Evolutionary conservation across 495 filamentous ascomycete species (phyloP), one percentile per base, ranked within the genome.

Genomic region (Aspergillus biplanus): DNA sequence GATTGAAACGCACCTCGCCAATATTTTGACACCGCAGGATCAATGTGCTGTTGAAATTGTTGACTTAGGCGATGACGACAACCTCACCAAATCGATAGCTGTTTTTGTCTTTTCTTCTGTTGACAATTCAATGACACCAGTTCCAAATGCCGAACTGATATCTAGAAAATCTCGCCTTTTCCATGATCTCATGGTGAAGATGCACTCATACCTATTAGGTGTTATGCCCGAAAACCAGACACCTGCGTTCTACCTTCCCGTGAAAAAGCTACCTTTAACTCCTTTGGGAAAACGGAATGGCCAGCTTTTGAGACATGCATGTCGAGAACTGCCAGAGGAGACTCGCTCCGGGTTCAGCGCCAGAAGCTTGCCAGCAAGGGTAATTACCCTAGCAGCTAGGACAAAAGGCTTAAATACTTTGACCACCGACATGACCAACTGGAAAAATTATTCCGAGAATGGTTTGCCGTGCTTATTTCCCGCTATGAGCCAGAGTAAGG

Each of bases 161-260:
- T 78, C 4, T 53, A 55, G 4, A 61, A 67, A 5, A 65, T n/a
- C 66, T 0, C 34, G 63, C 13, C 58, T 70, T 3, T 50, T 73
- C 44, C 70, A 70, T 32, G 33, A 64, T 3, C 54, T 62, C 6
- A 58, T 67, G 35, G 37, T 59, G 0, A 61, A 62, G 34, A 15
- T 78, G 9, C 63, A 77, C 50, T 52, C 62, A 4, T 50, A 72
- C 48, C 61, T 83, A 21, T 63, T 61, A 1, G 68, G 60, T 33
- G 54, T 56, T 3, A 63, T 78, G 16, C 73, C 80, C 13, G 54
- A 56, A 31, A 84, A 82, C 67, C 88, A 88, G 82, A 76, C 89
- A 9, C 87, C 87, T 12, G 78, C 80, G 27, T 76, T 80, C 3
- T 89, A 85, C 32, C 80, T 90, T 44, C 85, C 85, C 2, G 71